Base-by-base conservation (phyloP, 306 rosid species). In the Cicer cuneatum region DNA sequence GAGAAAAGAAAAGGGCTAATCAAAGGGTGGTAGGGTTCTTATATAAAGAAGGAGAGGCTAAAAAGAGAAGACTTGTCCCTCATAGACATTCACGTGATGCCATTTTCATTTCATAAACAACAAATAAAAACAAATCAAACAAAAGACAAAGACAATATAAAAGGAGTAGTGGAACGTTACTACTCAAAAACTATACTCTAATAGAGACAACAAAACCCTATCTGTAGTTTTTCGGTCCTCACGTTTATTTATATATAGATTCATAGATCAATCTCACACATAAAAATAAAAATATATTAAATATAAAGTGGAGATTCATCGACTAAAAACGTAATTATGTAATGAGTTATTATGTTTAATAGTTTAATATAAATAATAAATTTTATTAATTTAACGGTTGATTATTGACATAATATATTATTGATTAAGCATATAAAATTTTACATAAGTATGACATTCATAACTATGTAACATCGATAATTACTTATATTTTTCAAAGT, bases 81-180 rank as follows among this genome's bases (percentile, higher is more conserved):
- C 68, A 21, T 75, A 73, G 67, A n/a, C 39, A 78, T 85, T 87
- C 93, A 90, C 96, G 92, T 85, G 92, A 89, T 87, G 76, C 37
- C 10, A 1, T 16, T 57, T 66, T 69, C 52, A 71, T 82, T 12
- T 33, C 53, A 16, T 46, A 71, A 71, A 85, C 79, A 84, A 61
- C 41, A 77, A 42, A 42, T 64, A 41, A 18, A 80, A 76, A 46
- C 72, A 49, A 68, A 21, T 60, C 21, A 58, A 21, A 66, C 9
- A 74, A 74, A 80, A 73, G 93, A 93, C 94, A 89, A 39, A 56
- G 13, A 18, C 2, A 18, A 83, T 64, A 65, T 47, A 45, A 78
- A 76, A 78, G 86, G 83, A 81, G 78, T 78, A 69, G 70, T 77
- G 42, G 83, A 88, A 60, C 65, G 80, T 81, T 83, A 88, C 85